Conservation (phyloP, 805 yeast genomes). For the Kluyveromyces dobzhanskii region DNA sequence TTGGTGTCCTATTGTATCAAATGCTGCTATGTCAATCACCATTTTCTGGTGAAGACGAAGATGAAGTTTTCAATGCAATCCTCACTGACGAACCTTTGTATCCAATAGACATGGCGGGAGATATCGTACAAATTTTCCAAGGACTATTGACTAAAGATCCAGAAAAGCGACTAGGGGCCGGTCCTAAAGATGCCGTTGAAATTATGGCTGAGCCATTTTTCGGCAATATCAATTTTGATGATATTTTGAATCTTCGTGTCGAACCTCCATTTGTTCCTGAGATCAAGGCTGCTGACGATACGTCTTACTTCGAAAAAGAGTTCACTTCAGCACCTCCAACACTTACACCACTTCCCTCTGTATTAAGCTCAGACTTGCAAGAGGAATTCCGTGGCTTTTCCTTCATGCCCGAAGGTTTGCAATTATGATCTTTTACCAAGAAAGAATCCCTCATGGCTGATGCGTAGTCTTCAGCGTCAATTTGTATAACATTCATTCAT, state of each 20-base stretch:
- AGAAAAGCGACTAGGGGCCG: slow-evolving; percentile 69
- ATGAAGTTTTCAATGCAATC: slow-evolving; percentile 94
- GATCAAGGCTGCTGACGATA: slow-evolving; percentile 79
- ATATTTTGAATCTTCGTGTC: slow-evolving; percentile 58
- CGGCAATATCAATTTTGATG: slow-evolving; percentile 83
- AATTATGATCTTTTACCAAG: slow-evolving; percentile 25
- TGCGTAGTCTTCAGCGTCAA: too few species aligned
- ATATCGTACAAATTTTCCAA: slow-evolving; percentile 89
- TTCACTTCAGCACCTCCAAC: slow-evolving; percentile 93
- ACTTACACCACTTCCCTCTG: slow-evolving; percentile 87
- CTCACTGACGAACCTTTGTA: slow-evolving; percentile 92
- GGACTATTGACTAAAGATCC: slow-evolving; percentile 89
- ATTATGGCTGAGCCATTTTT: slow-evolving; percentile 95
- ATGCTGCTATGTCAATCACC: slow-evolving; percentile 97
- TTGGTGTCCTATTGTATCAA: slow-evolving; percentile 92
- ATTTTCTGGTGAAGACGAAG: slow-evolving; percentile 94
- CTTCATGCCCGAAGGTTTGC: slow-evolving; percentile 58
- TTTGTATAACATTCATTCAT: too few species aligned
- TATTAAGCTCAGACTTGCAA: slow-evolving; percentile 78
- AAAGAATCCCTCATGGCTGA: too few species aligned
- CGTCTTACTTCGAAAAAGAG: slow-evolving; percentile 87
- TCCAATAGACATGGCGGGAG: slow-evolving; percentile 96
- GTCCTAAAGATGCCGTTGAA: slow-evolving; percentile 83
- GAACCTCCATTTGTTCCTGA: slow-evolving; percentile 90
- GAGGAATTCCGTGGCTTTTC: slow-evolving; percentile 97